These are phyloP conservation scores for Calonectria fujianensis DNA, from an alignment of 2,329 filamentous ascomycete genomes.

Conservation along the genomic window DNA sequence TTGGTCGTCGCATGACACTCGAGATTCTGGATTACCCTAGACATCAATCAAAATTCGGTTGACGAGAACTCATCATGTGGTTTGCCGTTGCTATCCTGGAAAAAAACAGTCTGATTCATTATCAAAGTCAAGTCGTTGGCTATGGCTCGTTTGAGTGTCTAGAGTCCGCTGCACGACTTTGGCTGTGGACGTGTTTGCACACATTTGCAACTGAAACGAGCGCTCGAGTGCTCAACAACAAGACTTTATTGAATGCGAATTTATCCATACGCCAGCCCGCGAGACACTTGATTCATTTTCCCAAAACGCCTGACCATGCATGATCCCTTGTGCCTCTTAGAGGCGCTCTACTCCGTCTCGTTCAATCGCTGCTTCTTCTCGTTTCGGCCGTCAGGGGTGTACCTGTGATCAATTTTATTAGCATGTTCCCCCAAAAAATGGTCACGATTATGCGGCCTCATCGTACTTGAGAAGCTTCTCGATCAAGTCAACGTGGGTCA, in stretches of 20 bases:
- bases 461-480: constrained; percentile 96
- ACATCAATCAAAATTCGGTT: background rate
- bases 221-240: constrained; percentile 38
- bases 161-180: background rate
- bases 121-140: background rate
- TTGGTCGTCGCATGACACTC: background rate
- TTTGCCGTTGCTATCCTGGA: background rate
- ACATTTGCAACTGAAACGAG: constrained; percentile 41
- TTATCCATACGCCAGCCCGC: constrained; percentile 56
- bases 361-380: constrained; percentile 73
- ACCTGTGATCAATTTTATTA: constrained; percentile 62
- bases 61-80: background rate
- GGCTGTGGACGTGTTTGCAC: constrained; percentile 32
- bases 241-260: constrained; percentile 49
- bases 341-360: constrained; percentile 57
- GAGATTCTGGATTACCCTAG: constrained; percentile 2
- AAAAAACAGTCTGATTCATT: background rate
- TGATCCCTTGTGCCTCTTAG: constrained; percentile 42
- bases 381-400: constrained; percentile 78
- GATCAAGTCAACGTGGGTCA: constrained; percentile 99
- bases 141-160: background rate
- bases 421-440: background rate
- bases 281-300: constrained; percentile 52
- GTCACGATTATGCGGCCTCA: background rate
- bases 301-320: constrained; percentile 60